phyloP scores from a whole-genome alignment of 495 filamentous ascomycete genomes.

The Penicillium simplicissimum region DNA sequence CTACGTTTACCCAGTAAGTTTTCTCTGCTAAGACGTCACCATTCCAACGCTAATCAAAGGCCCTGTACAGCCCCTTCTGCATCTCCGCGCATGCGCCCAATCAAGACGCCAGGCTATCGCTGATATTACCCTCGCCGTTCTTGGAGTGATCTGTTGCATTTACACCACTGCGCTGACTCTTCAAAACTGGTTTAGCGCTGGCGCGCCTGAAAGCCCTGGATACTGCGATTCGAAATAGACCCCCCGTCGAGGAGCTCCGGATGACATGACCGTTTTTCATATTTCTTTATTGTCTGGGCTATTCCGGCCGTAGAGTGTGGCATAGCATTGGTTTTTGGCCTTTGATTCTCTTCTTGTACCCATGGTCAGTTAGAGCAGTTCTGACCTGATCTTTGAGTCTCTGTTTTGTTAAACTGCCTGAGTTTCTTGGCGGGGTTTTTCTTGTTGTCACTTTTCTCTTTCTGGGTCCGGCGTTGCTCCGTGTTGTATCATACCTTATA shows the following conservation, averaged over 20 bases:
- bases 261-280: not conserved
- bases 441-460: not conserved
- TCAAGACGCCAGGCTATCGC: conserved; percentile 60
- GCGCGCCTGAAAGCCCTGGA: conserved; percentile 46
- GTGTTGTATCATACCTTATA: conserved; percentile 18
- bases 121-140: conserved; percentile 73
- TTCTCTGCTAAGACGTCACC: conserved; percentile 11
- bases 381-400: conserved; percentile 11
- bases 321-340: conserved; percentile 16
- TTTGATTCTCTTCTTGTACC: conserved; percentile 9
- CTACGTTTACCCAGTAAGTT: conserved; percentile 92
- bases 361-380: conserved; percentile 10
- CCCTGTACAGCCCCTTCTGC: conserved; percentile 73
- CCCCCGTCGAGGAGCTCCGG: not conserved
- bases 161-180: conserved; percentile 88
- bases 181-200: conserved; percentile 71
- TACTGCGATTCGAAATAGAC: conserved; percentile 56
- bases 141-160: conserved; percentile 81
- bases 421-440: conserved; percentile 6
- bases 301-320: conserved; percentile 17
- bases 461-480: conserved; percentile 1
- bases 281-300: conserved; percentile 10
- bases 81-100: conserved; percentile 75
- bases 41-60: conserved; percentile 9
- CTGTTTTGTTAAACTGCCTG: conserved; percentile 10